Base-by-base conservation (phyloP, 345 rosid species). In the Dipteronia dyeriana region DNA sequence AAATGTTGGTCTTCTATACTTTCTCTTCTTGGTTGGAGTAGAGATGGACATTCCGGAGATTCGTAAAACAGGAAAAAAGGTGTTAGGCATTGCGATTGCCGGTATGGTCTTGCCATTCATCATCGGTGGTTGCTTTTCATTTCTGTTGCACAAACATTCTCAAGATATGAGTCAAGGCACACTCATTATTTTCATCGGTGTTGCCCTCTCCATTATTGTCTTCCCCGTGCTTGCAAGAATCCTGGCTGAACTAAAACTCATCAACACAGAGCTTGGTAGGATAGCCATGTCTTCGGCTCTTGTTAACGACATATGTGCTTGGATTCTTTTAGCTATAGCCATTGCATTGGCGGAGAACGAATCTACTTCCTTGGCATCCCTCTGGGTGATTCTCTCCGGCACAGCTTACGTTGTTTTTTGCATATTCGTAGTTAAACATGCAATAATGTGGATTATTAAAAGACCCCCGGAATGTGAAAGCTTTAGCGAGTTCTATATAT, bases 261-360 rank as follows among this genome's bases (percentile, higher is more conserved):
- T 90, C n/a, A 90, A 88, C 80, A 87, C 99, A 0, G 99, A 96
- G 39, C 79, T 94, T 54, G 99, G 99, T n/a, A 85, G 88, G 79
- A 70, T 92, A 20, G 97, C 98, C 2, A 85, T 96, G 99, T 96
- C 99, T 22, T 87, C 98, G 9, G 97, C 99, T 51, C 90, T 96
- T 54, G 70, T 96, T 23, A 96, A 94, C 26, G 99, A 96, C 87
- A 91, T 94, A 75, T 91, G 91, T 56, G 95, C 97, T 69, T 96
- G 99, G 97, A 66, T 96, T 82, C 89, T 96, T 25, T 43, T 96
- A 4, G 97, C 97, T 51, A 62, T 96, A 22, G 95, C 97, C 66
- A 92, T 96, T 12, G 92, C 98, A 11, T 77, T 94, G 77, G 90
- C 97, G 0, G 99, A 94, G 81, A 87, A 89, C 26, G 82, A 89